These are phyloP conservation scores for Sclerotinia borealis DNA, from an alignment of 2,329 filamentous ascomycete genomes.

Conservation along the genomic window DNA sequence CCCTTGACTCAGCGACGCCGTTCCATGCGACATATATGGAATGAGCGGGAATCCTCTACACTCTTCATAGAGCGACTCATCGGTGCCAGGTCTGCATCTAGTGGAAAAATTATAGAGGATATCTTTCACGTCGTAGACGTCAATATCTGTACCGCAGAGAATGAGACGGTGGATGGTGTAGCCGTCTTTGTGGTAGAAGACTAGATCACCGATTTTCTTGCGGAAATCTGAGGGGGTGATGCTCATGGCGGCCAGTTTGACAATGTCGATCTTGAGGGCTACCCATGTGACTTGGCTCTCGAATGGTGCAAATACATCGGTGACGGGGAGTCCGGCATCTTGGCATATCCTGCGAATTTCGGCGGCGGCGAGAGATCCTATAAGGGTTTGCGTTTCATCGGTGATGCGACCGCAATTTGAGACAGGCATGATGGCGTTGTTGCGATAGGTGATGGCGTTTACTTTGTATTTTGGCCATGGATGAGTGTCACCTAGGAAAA, in stretches of 20 bases:
- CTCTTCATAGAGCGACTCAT: conserved; percentile 43
- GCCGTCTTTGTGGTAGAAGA: conserved; percentile 39
- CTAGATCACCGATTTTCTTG: conserved; percentile 37
- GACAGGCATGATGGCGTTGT: conserved; percentile 43
- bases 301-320: conserved; percentile 41
- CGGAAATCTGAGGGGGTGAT: conserved; percentile 39
- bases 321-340: too few relatives aligned
- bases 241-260: conserved; percentile 49
- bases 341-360: too few relatives aligned
- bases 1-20: conserved; percentile 30
- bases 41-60: conserved; percentile 39
- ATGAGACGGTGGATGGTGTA: conserved; percentile 40
- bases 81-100: conserved; percentile 39
- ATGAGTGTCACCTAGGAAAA: conserved; percentile 38
- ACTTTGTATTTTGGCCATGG: conserved; percentile 39
- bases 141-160: conserved; percentile 44
- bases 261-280: conserved; percentile 50
- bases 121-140: conserved; percentile 41
- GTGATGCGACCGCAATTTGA: conserved; percentile 37
- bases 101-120: conserved; percentile 46
- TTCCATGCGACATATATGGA: conserved; percentile 26
- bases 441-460: conserved; percentile 42
- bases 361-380: too few relatives aligned
- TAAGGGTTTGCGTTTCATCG: too few relatives aligned
- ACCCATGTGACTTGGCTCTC: conserved; percentile 45